A percentile compares a stretch with the other conserved stretches of the same genome.
Conservation (phyloP, 2,329 filamentous ascomycete species). For the Fusarium clavum region DNA sequence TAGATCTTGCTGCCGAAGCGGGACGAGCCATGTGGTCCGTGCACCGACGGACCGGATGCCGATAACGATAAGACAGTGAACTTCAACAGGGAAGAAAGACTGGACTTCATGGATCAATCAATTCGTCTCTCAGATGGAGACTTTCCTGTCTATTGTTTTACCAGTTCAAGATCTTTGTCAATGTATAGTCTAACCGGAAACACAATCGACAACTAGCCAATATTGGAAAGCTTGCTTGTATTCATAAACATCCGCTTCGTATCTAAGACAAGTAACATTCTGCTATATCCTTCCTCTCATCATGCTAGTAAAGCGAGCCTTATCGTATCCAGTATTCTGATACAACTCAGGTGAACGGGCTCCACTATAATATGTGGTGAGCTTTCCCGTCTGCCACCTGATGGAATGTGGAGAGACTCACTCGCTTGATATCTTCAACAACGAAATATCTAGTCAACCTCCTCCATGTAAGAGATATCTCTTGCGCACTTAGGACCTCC, state of each 20-base stretch:
- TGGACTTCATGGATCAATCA: not conserved
- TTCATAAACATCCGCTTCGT: not conserved
- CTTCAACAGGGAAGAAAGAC: too few species aligned
- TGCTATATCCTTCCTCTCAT: not conserved
- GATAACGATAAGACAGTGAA: not conserved
- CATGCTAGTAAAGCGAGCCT: too few species aligned
- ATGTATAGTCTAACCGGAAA: accelerated
- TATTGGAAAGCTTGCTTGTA: not conserved
- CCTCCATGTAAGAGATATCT: not conserved
- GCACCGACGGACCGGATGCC: too few species aligned
- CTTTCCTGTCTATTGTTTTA: too few species aligned
- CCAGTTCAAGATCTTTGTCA: too few species aligned
- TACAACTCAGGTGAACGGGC: too few species aligned
- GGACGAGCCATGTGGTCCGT: not conserved
- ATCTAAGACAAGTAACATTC: not conserved
- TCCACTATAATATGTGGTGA: too few species aligned
- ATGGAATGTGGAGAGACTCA: not conserved
- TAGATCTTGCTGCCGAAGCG: not conserved
- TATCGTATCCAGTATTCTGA: too few species aligned
- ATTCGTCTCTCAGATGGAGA: too few species aligned
- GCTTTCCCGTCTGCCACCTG: too few species aligned
- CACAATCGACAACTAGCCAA: too few species aligned
- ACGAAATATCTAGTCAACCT: not conserved
- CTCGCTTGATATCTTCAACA: not conserved
- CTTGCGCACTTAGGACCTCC: too few species aligned